These are phyloP conservation scores for Pseudozyma thailandica DNA, from an alignment of 1,284 basidiomycete genomes.

Conservation along the genomic window DNA sequence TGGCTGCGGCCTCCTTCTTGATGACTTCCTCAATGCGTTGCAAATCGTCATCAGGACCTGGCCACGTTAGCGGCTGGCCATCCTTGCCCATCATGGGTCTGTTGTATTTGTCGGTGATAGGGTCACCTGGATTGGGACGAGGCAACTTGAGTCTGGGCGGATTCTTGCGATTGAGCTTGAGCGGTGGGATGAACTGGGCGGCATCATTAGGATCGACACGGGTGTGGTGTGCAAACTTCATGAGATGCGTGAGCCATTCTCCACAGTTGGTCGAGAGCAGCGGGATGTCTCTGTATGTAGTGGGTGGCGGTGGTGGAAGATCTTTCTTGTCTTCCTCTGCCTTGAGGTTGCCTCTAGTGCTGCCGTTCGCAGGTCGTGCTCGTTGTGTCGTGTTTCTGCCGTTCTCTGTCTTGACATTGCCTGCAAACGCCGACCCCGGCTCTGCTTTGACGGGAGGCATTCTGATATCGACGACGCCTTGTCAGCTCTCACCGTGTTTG, in stretches of 20 bases:
- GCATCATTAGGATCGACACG: constrained; percentile 61
- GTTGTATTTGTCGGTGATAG: constrained; percentile 60
- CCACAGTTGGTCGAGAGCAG: constrained; percentile 56
- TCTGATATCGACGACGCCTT: not conserved
- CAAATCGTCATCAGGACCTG: constrained; percentile 50
- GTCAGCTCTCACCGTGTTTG: not conserved
- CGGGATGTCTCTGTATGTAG: constrained; percentile 65
- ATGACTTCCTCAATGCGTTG: constrained; percentile 49
- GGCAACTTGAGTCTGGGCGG: constrained; percentile 63
- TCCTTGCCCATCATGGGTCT: constrained; percentile 56
- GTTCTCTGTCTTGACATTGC: constrained; percentile 33
- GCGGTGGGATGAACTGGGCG: constrained; percentile 59
- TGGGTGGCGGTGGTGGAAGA: constrained; percentile 43
- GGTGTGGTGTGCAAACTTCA: constrained; percentile 64
- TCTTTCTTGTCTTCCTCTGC: constrained; percentile 35
- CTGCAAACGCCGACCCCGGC: constrained; percentile 18
- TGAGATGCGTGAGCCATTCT: constrained; percentile 57
- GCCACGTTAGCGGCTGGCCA: constrained; percentile 56
- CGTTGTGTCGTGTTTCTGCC: constrained; percentile 15
- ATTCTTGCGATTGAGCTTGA: constrained; percentile 67
- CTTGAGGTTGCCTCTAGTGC: constrained; percentile 23
- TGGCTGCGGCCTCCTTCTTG: constrained; percentile 34
- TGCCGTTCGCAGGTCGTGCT: constrained; percentile 27
- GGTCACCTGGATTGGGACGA: constrained; percentile 58
- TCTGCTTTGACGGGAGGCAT: constrained; percentile 55